These are phyloP conservation scores for Viola odorata DNA, from an alignment of 345 rosid species.

Conservation along the genomic window DNA sequence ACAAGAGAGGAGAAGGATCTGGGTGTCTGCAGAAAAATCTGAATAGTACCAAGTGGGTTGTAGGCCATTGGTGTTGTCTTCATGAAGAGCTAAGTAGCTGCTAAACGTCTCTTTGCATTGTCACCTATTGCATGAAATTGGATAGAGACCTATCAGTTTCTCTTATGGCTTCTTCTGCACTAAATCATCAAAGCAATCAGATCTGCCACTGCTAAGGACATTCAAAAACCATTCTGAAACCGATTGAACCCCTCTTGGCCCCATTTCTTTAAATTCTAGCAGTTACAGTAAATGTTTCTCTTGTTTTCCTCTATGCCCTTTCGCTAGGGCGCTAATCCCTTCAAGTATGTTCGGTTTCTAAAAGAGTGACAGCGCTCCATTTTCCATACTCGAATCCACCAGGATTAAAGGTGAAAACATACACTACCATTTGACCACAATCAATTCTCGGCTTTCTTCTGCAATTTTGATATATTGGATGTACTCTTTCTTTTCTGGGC, in stretches of 20 bases:
- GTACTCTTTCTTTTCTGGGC: neutral
- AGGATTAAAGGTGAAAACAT: no score
- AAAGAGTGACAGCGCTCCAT: no score
- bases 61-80: conserved; percentile 18
- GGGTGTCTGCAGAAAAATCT: conserved; percentile 34
- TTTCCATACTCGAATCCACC: no score
- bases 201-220: conserved; percentile 10
- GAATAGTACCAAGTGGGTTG: conserved; percentile 33
- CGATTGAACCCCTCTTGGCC: neutral
- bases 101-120: conserved; percentile 15
- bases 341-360: no score
- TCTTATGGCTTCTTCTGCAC: neutral
- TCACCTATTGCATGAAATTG: conserved; percentile 14
- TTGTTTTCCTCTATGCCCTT: no score
- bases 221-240: conserved; percentile 1
- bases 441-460: no score
- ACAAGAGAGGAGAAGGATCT: conserved; percentile 20
- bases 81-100: conserved; percentile 7
- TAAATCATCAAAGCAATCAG: conserved; percentile 13
- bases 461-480: neutral
- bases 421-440: no score
- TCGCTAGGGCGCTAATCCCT: no score
- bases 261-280: neutral
- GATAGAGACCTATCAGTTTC: conserved; percentile 15
- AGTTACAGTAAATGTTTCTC: no score